Evolutionary conservation across 2,329 filamentous ascomycete genomes (phyloP).

Genomic region (Ambrosiella cleistominuta): DNA sequence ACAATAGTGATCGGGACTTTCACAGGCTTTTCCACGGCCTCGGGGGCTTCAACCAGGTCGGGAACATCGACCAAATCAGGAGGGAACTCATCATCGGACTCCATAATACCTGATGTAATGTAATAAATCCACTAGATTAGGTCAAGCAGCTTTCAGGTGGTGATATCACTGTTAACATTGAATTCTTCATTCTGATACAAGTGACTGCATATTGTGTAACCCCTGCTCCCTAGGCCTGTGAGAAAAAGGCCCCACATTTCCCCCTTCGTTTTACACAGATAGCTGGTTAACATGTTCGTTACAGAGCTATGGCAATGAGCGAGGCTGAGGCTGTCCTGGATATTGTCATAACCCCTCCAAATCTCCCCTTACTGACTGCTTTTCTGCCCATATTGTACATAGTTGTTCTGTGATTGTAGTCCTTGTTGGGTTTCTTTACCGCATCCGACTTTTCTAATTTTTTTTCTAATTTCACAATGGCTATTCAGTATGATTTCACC

Average conservation of each 20-base stretch:
- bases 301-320: not conserved
- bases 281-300: conserved; percentile 1
- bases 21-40: conserved; percentile 29
- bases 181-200: not conserved
- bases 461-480: conserved; percentile 21
- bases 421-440: not conserved
- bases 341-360: conserved; percentile 1
- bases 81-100: conserved; percentile 48
- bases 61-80: conserved; percentile 41
- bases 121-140: not conserved
- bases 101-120: conserved; percentile 26
- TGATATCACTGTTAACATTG: not conserved
- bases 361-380: conserved; percentile 1
- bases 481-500: conserved; percentile 23
- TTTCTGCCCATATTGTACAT: not conserved
- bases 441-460: not conserved
- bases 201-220: not conserved
- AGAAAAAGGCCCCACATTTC: not conserved
- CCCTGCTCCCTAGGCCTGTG: not conserved
- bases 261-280: not conserved
- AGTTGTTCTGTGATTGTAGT: not conserved
- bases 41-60: conserved; percentile 19
- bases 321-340: not conserved
- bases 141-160: not conserved
- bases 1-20: conserved; percentile 77